These are phyloP conservation scores for Thuidium tamariscinum DNA, from an alignment of 225 moss, liverwort and hornwort genomes.

Conservation along the genomic window DNA sequence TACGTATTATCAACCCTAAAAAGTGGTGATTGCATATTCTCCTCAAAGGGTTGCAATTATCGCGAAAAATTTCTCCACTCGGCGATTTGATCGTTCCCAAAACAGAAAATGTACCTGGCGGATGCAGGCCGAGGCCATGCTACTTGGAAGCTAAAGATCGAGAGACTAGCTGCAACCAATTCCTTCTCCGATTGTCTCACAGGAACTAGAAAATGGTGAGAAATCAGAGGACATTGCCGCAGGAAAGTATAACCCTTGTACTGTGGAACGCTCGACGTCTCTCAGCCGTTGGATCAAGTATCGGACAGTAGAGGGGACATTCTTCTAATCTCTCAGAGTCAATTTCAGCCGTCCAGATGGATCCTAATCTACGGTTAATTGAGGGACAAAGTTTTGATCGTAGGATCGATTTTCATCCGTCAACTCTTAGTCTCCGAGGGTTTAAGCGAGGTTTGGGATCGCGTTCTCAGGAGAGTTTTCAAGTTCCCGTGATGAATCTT, in stretches of 20 bases:
- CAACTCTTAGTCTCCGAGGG: neutral
- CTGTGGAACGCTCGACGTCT: no score
- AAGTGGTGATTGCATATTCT: neutral
- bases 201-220: neutral
- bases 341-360: neutral
- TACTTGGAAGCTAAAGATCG: neutral
- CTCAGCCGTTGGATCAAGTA: neutral
- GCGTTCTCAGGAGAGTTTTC: neutral
- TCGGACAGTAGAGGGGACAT: neutral
- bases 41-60: neutral
- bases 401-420: neutral
- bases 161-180: neutral
- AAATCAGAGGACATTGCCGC: neutral
- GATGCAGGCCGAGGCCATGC: slow-evolving; percentile 32
- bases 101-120: slow-evolving; percentile 6
- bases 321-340: neutral
- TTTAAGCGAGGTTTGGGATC: neutral
- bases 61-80: neutral
- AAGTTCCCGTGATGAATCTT: neutral
- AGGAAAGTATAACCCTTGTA: neutral
- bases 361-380: neutral
- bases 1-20: neutral
- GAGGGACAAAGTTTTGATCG: fast-evolving
- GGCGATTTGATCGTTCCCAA: neutral
- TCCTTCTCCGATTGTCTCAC: neutral